phyloP scores from a whole-genome alignment of 352 stramenopile species.

The Pythium aristosporum region DNA sequence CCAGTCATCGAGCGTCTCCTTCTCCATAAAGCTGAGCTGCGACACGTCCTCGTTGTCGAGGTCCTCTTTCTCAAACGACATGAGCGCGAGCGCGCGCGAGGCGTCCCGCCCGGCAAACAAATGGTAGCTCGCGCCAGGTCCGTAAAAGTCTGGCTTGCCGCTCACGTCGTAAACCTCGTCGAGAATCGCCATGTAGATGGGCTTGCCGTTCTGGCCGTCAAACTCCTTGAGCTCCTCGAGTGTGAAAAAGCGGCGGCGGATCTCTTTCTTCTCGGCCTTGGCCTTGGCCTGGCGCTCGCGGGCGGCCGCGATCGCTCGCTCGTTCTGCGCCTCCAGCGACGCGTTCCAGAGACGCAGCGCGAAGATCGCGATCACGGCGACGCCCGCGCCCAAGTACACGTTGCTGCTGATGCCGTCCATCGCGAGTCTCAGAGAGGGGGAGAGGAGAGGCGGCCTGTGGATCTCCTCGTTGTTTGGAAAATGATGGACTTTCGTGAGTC shows the following conservation, averaged over 20 bases:
- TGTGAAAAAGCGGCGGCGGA: slow-evolving; percentile 91
- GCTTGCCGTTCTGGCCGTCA: slow-evolving; percentile 89
- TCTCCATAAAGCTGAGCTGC: slow-evolving; percentile 82
- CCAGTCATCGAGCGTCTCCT: slow-evolving; percentile 91
- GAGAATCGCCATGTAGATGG: slow-evolving; percentile 95
- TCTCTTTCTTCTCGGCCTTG: slow-evolving; percentile 63
- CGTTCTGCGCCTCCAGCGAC: slow-evolving; percentile 58
- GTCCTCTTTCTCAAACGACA: slow-evolving; percentile 94
- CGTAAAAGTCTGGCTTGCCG: slow-evolving; percentile 94
- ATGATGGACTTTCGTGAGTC: neutral
- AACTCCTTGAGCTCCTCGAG: slow-evolving; percentile 89
- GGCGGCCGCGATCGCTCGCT: slow-evolving; percentile 58
- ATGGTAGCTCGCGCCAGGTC: slow-evolving; percentile 94
- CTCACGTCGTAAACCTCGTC: slow-evolving; percentile 97
- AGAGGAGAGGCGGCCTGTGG: too few relatives aligned
- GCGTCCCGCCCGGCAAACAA: slow-evolving; percentile 95
- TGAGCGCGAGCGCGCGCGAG: slow-evolving; percentile 93
- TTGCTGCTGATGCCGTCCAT: slow-evolving; percentile 51
- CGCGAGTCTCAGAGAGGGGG: neutral
- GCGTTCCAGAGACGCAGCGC: slow-evolving; percentile 64
- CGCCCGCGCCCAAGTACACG: slow-evolving; percentile 51
- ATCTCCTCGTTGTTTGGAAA: neutral
- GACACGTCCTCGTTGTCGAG: slow-evolving; percentile 83
- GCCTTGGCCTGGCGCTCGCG: slow-evolving; percentile 64
- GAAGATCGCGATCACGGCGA: slow-evolving; percentile 52